Percentiles rank a stretch among this genome's conserved stretches.
Evolutionary conservation across 179 eudicot genomes (phyloP).

Genomic region (Beta corolliflora): DNA sequence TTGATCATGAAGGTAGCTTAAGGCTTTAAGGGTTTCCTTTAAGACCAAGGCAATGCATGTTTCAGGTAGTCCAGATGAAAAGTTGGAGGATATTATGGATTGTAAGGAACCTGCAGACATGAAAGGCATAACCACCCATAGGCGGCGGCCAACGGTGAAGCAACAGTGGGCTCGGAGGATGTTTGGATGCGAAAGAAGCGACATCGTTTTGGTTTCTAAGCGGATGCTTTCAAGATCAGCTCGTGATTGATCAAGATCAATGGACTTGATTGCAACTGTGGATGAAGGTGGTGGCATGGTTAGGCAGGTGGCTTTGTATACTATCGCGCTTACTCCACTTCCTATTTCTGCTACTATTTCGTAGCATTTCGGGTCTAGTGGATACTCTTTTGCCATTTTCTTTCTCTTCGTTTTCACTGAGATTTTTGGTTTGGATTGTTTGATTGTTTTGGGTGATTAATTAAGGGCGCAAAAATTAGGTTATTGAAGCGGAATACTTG

Average conservation of each 20-base stretch:
- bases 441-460: neutral
- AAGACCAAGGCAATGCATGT: constrained; percentile 53
- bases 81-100: constrained; percentile 56
- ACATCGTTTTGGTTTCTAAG: constrained; percentile 61
- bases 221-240: constrained; percentile 56
- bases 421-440: neutral
- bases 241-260: constrained; percentile 58
- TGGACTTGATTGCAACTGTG: constrained; percentile 67
- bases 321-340: constrained; percentile 62
- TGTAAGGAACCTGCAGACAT: constrained; percentile 78
- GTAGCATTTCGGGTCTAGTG: constrained; percentile 59
- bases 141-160: constrained; percentile 55
- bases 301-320: constrained; percentile 66
- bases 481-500: constrained; percentile 27
- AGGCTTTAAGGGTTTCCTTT: constrained; percentile 55
- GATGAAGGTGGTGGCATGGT: constrained; percentile 40
- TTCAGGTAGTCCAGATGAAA: constrained; percentile 62
- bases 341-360: constrained; percentile 60
- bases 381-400: constrained; percentile 36
- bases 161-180: constrained; percentile 71
- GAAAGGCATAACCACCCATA: constrained; percentile 90
- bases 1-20: constrained; percentile 66
- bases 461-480: neutral
- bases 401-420: neutral
- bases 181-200: constrained; percentile 75